Conservation (phyloP, 2,329 filamentous ascomycete species). For the Alternaria ventricosa region DNA sequence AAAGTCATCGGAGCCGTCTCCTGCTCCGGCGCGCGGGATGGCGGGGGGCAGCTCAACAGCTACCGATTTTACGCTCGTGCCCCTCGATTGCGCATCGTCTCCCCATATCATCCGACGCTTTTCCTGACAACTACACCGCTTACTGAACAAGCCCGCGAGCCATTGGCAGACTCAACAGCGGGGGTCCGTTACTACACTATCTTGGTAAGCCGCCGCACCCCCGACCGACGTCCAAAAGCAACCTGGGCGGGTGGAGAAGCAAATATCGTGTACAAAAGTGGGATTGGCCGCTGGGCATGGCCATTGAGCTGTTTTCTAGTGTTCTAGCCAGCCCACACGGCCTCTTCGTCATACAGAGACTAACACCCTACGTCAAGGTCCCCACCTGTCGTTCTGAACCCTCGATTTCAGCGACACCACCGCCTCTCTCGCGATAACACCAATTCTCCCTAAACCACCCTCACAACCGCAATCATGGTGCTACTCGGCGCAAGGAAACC, state of each 20-base stretch:
- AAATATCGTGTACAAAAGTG: conserved; percentile 12
- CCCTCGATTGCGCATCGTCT: conserved; percentile 11
- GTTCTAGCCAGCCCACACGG: conserved; percentile 5
- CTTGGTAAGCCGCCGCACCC: conserved; percentile 21
- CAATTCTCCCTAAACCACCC: background rate
- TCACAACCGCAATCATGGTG: conserved; percentile 61
- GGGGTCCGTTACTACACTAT: conserved; percentile 19
- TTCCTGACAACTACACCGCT: conserved; percentile 1
- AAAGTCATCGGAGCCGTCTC: conserved; percentile 6
- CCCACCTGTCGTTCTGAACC: conserved; percentile 7
- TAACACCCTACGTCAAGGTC: conserved; percentile 9
- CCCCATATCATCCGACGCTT: background rate
- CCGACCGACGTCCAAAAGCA: conserved; percentile 20
- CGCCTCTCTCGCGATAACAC: conserved; percentile 2
- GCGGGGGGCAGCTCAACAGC: conserved; percentile 17
- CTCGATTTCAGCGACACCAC: background rate
- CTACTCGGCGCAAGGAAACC: conserved; percentile 69
- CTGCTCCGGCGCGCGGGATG: conserved; percentile 18
- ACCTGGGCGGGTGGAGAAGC: conserved; percentile 21
- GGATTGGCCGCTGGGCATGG: conserved; percentile 13
- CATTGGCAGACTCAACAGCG: conserved; percentile 13
- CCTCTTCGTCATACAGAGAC: conserved; percentile 1
- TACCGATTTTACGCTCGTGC: conserved; percentile 4
- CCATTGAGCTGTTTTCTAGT: conserved; percentile 3
- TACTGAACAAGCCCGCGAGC: conserved; percentile 14